Evolutionary conservation across 768 basidiomycete genomes (phyloP).

Genomic region (Boletus vermiculosoides): DNA sequence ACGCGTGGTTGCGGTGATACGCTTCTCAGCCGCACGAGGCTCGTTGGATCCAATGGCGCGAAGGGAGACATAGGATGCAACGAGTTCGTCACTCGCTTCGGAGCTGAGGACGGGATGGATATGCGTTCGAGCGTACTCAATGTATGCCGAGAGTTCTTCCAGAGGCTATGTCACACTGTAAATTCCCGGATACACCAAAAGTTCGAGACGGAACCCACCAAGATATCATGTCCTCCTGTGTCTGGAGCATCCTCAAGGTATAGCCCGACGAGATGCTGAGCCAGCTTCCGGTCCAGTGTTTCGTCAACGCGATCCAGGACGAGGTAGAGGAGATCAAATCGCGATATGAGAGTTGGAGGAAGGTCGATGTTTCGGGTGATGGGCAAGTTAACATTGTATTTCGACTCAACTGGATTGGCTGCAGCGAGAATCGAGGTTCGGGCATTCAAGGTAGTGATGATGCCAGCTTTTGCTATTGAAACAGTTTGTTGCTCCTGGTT

Average conservation of each 20-base stretch:
- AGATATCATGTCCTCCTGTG: slow-evolving; percentile 58
- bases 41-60: slow-evolving; percentile 85
- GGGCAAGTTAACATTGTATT: slow-evolving; percentile 88
- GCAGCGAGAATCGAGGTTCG: slow-evolving; percentile 98
- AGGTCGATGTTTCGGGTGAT: slow-evolving; percentile 96
- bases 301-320: slow-evolving; percentile 96
- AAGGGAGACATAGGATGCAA: slow-evolving; percentile 89
- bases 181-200: background rate
- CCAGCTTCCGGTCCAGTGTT: slow-evolving; percentile 76
- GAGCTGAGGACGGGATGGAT: slow-evolving; percentile 87
- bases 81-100: slow-evolving; percentile 80
- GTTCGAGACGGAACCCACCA: slow-evolving; percentile 50
- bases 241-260: slow-evolving; percentile 88
- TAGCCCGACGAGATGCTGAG: slow-evolving; percentile 88
- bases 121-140: slow-evolving; percentile 85
- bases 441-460: slow-evolving; percentile 97
- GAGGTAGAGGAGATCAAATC: slow-evolving; percentile 95
- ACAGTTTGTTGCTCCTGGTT: slow-evolving; percentile 99
- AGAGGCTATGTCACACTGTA: slow-evolving; percentile 57
- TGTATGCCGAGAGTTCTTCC: slow-evolving; percentile 89
- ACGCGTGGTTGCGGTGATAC: slow-evolving; percentile 97
- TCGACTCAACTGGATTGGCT: slow-evolving; percentile 94
- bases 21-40: slow-evolving; percentile 81
- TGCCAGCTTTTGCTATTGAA: slow-evolving; percentile 98
- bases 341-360: slow-evolving; percentile 95